A percentile compares a stretch with the other conserved stretches of the same genome.
Evolutionary conservation across 495 filamentous ascomycete species (phyloP).

Genomic region (Penicillium antarcticum): DNA sequence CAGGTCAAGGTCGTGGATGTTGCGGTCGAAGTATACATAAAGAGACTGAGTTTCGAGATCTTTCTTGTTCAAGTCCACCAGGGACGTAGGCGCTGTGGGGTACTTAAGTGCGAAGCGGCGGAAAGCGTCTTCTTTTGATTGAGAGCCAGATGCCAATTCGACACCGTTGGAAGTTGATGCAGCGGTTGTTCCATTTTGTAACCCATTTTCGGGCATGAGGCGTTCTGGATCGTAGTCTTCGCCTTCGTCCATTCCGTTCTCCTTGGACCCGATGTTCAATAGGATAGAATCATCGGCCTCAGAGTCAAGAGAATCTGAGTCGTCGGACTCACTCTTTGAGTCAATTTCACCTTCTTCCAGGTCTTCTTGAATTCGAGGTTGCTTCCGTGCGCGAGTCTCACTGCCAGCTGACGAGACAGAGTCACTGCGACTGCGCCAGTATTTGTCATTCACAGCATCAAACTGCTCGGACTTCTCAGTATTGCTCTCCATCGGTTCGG

Average conservation of each 20-base stretch:
- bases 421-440: slow-evolving; percentile 38
- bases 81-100: slow-evolving; percentile 28
- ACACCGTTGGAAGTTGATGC: too few relatives aligned
- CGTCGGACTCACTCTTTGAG: slow-evolving; percentile 33
- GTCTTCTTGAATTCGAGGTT: slow-evolving; percentile 1
- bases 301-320: slow-evolving; percentile 33
- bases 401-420: slow-evolving; percentile 25
- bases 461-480: slow-evolving; percentile 22
- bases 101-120: slow-evolving; percentile 34
- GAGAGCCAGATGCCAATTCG: neutral
- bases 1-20: slow-evolving; percentile 60
- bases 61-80: slow-evolving; percentile 41
- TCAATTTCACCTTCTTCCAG: slow-evolving; percentile 26
- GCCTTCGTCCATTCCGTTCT: slow-evolving; percentile 8
- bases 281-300: slow-evolving; percentile 43
- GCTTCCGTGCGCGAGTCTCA: neutral
- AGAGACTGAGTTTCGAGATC: slow-evolving; percentile 42
- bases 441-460: slow-evolving; percentile 37
- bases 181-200: neutral
- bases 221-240: slow-evolving; percentile 28
- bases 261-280: slow-evolving; percentile 36
- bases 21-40: slow-evolving; percentile 51
- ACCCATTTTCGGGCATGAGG: slow-evolving; percentile 1
- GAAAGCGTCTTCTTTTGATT: slow-evolving; percentile 39
- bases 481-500: neutral